Evolutionary conservation across 768 basidiomycete genomes (phyloP), one percentile per base, ranked within the genome.

Genomic region (Cystofilobasidium macerans): DNA sequence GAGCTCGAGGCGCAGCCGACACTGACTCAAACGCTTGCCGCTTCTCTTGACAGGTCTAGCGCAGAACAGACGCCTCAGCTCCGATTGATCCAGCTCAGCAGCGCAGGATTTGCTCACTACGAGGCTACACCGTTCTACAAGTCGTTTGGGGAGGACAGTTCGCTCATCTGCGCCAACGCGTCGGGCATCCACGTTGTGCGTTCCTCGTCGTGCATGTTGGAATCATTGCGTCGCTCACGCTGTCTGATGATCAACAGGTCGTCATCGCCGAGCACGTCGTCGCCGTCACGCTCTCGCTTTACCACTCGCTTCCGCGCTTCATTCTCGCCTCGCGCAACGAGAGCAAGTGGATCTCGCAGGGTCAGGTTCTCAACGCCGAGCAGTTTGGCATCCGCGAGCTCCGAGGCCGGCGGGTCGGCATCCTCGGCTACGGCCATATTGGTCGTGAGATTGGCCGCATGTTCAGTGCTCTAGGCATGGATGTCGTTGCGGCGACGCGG

Each of bases 401-500:
- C 1, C n/a, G 70, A 14, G 70, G 68, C 1, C 51, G 61, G 38
- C 69, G 62, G 28, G 61, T 71, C n/a, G 70, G 70, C 9, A 56
- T 71, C 1, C 51, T 71, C 3, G 70, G 68, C 4, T 71, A 71
- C 61, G 70, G 70, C 7, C 70, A 71, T 38, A 71, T 71, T 36
- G 70, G 67, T 0, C 61, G 70, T 16, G 70, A 71, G 58, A 66
- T 57, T 18, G 70, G 65, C 0, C 54, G 70, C 13, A 71, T 71
- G 70, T 68, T 36, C 18, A 36, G 64, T n/a, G 65, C 65, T 0
- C 20, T 71, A 26, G 70, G 70, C 1, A 71, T 71, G 70, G 38
- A 67, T 20, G 61, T 71, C 7, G 43, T 62, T 9, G 65, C 54
- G 14, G 70, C 70, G 7, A 71, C 65, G 14, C 54, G 70, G 5